Evolutionary conservation across 140 eudicot genomes (phyloP).

Genomic region (Cichorium intybus): DNA sequence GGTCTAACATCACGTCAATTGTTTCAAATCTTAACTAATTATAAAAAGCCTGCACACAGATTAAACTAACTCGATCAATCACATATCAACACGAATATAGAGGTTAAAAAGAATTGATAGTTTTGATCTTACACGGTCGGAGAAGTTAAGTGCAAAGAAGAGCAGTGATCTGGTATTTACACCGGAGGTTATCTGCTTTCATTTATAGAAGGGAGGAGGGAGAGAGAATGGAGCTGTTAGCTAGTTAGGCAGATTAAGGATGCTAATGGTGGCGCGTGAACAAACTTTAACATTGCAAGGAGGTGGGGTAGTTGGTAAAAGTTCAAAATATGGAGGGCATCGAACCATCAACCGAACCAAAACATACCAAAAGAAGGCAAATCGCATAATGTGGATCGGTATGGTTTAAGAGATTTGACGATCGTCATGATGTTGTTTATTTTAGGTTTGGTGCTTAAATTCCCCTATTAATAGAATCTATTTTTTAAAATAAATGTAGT

Average conservation of each 20-base stretch:
- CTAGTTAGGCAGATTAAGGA: conserved; percentile 16
- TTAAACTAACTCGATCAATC: background rate
- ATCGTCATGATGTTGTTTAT: too few relatives aligned
- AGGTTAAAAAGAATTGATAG: background rate
- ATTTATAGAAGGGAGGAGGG: conserved; percentile 21
- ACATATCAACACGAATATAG: background rate
- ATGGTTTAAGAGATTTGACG: background rate
- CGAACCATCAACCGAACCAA: background rate
- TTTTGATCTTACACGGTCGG: conserved; percentile 5
- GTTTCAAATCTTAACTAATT: background rate
- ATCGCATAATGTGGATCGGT: background rate
- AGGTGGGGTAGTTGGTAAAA: background rate
- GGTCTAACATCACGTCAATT: conserved; percentile 47
- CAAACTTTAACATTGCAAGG: background rate
- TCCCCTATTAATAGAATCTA: too few relatives aligned
- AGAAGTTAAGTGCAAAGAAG: conserved; percentile 8
- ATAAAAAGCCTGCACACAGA: conserved; percentile 5
- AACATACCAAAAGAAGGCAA: background rate
- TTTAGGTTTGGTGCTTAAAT: too few relatives aligned
- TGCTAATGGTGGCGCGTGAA: conserved; percentile 5
- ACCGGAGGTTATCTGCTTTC: conserved; percentile 25
- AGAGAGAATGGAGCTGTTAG: conserved; percentile 7
- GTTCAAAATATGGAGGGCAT: background rate
- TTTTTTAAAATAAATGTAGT: too few relatives aligned
- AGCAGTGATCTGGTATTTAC: conserved; percentile 4